Base-by-base conservation (phyloP, 306 rosid species). In the Malus asiatica region DNA sequence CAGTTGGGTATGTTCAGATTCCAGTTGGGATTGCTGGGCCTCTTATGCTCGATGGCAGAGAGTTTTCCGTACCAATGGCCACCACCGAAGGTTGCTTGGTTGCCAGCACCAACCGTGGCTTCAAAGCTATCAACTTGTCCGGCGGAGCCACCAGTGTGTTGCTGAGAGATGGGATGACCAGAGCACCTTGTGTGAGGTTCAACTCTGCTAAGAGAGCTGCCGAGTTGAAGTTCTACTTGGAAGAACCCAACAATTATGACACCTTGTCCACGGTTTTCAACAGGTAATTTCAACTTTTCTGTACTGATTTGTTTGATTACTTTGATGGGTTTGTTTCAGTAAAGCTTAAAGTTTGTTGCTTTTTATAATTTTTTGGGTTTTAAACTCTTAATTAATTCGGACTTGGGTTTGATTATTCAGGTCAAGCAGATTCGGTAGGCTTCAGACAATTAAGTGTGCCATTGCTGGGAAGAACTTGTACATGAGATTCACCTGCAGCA, bases 1-100 rank as follows among this genome's bases (percentile, higher is more conserved):
- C 98, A 20, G 69, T 94, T 3, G 98, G 98, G 2, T 92, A 81
- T 30, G 66, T 94, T 3, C 97, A 90, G 77, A 85, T 94, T 73
- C 98, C 98, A 8, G 97, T 94, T 15, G 98, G 98, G 7, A 88
- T 94, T 19, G 97, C 95, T 0, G 98, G 98, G 1, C 98, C 98
- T 0, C 74, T 94, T 67, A 74, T 88, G 63, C 85, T 94, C 0
- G 93, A 94, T 53, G 97, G 95, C 10, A 76, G 62, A 3, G 95
- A 92, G 79, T 92, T 76, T 68, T 85, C 96, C 0, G 86, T 94
- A 1, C 97, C 98, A 0, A 92, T 94, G 98, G 98, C 97, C 15
- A 94, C 98, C 42, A 94, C 98, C 0, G 97, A 94, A 59, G 98
- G 98, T 1, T 84, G 90, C 65, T 79, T 94, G 82, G 90, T 94